phyloP scores from a whole-genome alignment of 2,329 filamentous ascomycete species.

The Fusarium nurragi region DNA sequence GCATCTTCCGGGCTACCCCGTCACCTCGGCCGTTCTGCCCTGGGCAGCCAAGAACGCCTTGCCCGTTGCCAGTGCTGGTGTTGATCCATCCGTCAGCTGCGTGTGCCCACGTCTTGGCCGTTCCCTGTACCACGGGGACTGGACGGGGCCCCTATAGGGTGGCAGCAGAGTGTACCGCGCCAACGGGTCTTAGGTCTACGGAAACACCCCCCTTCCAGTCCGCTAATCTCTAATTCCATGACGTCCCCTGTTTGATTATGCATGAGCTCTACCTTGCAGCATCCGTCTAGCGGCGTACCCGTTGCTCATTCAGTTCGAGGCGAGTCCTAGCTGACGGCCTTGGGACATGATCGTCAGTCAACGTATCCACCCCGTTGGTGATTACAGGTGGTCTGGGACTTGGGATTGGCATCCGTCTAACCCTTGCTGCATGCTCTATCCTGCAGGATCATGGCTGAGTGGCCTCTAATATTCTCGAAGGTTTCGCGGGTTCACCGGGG shows the following conservation, averaged over 20 bases:
- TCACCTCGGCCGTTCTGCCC: conserved; percentile 15
- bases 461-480: neutral
- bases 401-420: neutral
- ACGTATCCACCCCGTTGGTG: conserved; percentile 21
- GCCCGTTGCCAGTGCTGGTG: neutral
- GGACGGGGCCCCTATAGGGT: conserved; percentile 10
- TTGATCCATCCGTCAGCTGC: conserved; percentile 10
- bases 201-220: neutral
- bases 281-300: conserved; percentile 11
- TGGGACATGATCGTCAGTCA: conserved; percentile 9
- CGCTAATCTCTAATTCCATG: conserved; percentile 9
- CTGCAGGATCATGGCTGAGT: neutral
- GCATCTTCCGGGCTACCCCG: conserved; percentile 12
- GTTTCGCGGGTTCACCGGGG: neutral
- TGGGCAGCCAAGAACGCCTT: conserved; percentile 3
- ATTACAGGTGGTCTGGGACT: neutral
- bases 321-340: neutral
- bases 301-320: neutral
- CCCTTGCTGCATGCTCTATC: conserved; percentile 2
- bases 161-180: neutral
- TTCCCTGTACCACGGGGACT: conserved; percentile 32
- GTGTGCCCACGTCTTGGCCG: conserved; percentile 13
- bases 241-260: conserved; percentile 6
- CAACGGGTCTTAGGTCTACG: neutral
- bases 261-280: conserved; percentile 2